Percentiles rank a stretch among this genome's conserved stretches.
Evolutionary conservation across 495 filamentous ascomycete genomes (phyloP).

Genomic region (Penicillium salamii): DNA sequence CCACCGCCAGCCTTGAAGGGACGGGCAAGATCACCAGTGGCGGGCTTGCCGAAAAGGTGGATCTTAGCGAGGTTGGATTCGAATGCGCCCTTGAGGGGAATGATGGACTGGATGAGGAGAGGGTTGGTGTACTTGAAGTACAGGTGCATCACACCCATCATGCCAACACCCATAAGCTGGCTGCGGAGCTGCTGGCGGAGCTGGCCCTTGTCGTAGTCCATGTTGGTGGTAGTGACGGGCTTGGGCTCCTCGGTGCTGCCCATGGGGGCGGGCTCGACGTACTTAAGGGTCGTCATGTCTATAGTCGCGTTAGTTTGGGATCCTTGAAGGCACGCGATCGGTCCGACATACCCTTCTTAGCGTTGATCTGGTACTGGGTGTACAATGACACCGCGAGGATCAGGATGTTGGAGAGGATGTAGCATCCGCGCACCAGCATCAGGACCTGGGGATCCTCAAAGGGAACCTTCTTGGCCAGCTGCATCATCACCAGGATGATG

Average conservation of each 20-base stretch:
- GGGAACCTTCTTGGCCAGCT: constrained; percentile 90
- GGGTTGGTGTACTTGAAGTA: constrained; percentile 99
- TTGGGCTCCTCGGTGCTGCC: constrained; percentile 90
- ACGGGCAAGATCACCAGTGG: constrained; percentile 84
- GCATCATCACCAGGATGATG: constrained; percentile 97
- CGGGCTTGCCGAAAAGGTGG: constrained; percentile 86
- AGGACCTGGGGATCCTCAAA: constrained; percentile 90
- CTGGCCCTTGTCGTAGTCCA: constrained; percentile 87
- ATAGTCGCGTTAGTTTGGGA: neutral
- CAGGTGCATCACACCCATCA: constrained; percentile 98
- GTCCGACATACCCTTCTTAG: constrained; percentile 80
- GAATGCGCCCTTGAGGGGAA: constrained; percentile 91
- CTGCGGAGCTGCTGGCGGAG: constrained; percentile 77
- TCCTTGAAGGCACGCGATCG: constrained; percentile 3
- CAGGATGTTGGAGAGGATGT: constrained; percentile 84
- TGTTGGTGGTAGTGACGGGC: constrained; percentile 90
- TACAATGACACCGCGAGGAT: constrained; percentile 82
- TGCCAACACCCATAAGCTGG: constrained; percentile 90
- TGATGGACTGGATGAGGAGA: constrained; percentile 96
- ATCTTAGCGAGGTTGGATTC: constrained; percentile 96
- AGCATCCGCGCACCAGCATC: constrained; percentile 75
- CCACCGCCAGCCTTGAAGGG: constrained; percentile 88
- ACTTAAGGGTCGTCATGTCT: constrained; percentile 98
- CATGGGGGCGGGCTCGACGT: constrained; percentile 91
- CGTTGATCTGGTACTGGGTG: constrained; percentile 76